phyloP scores from a whole-genome alignment of 1,139 yeast species.

The Blastobotrys buckinghamii region DNA sequence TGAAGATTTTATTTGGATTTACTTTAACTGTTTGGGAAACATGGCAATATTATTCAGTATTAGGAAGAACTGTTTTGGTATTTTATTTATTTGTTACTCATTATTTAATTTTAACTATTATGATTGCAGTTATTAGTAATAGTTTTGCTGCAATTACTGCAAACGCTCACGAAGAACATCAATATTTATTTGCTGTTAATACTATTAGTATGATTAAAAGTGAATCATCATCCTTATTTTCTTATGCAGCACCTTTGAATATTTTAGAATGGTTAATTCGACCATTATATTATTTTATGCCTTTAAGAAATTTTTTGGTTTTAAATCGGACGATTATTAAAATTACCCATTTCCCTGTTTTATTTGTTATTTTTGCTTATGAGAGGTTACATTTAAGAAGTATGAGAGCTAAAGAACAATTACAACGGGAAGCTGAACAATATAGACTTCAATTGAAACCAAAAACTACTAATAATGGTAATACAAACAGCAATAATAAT shows the following conservation, averaged over 20 bases:
- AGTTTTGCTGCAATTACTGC: conserved; percentile 34
- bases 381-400: conserved; percentile 28
- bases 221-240: conserved; percentile 35
- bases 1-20: conserved; percentile 54
- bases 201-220: conserved; percentile 38
- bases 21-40: conserved; percentile 62
- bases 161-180: conserved; percentile 38
- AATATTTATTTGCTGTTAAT: conserved; percentile 36
- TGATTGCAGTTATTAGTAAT: conserved; percentile 49
- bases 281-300: conserved; percentile 32
- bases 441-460: conserved; percentile 12
- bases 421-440: conserved; percentile 15
- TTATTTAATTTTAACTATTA: conserved; percentile 51
- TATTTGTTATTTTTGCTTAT: conserved; percentile 32
- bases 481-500: background rate
- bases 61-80: conserved; percentile 48
- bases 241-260: conserved; percentile 37
- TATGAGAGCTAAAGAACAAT: conserved; percentile 14
- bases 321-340: conserved; percentile 35
- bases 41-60: conserved; percentile 46
- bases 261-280: conserved; percentile 32
- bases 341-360: conserved; percentile 35
- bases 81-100: conserved; percentile 53
- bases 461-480: background rate
- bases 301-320: conserved; percentile 31